Evolutionary conservation across 306 rosid genomes (phyloP).

Genomic region (Carpinus fangiana): DNA sequence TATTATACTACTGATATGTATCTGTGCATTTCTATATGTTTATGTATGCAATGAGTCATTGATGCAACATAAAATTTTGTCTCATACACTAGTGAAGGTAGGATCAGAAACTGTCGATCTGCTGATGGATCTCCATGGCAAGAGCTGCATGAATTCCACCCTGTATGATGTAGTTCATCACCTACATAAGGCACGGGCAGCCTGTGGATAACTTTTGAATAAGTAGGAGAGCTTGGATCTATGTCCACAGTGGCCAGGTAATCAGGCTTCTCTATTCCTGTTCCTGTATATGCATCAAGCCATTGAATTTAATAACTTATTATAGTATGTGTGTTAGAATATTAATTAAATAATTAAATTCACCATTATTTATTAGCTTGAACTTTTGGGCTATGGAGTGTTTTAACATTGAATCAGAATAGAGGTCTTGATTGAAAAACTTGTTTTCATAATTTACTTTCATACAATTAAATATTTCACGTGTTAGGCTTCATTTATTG

Average conservation of each 20-base stretch:
- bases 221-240: slow-evolving; percentile 85
- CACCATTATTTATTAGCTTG: too few relatives aligned
- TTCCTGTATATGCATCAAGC: slow-evolving; percentile 47
- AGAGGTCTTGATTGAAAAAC: too few relatives aligned
- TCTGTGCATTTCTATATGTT: background rate
- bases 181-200: slow-evolving; percentile 61
- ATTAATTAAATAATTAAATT: too few relatives aligned
- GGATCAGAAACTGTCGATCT: slow-evolving; percentile 58
- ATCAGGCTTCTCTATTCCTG: slow-evolving; percentile 86
- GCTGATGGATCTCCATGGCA: slow-evolving; percentile 88
- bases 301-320: background rate
- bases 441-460: too few relatives aligned
- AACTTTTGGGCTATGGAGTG: too few relatives aligned
- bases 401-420: background rate
- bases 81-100: slow-evolving; percentile 70
- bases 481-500: too few relatives aligned
- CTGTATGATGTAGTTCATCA: slow-evolving; percentile 88
- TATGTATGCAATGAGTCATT: background rate
- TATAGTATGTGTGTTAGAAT: background rate
- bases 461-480: too few relatives aligned
- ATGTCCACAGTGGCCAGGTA: slow-evolving; percentile 90
- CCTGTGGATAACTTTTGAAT: slow-evolving; percentile 80
- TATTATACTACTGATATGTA: background rate
- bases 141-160: slow-evolving; percentile 98
- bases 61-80: background rate